Base-by-base conservation (phyloP, 2,329 filamentous ascomycete species). In the Pseudocercospora cruenta region DNA sequence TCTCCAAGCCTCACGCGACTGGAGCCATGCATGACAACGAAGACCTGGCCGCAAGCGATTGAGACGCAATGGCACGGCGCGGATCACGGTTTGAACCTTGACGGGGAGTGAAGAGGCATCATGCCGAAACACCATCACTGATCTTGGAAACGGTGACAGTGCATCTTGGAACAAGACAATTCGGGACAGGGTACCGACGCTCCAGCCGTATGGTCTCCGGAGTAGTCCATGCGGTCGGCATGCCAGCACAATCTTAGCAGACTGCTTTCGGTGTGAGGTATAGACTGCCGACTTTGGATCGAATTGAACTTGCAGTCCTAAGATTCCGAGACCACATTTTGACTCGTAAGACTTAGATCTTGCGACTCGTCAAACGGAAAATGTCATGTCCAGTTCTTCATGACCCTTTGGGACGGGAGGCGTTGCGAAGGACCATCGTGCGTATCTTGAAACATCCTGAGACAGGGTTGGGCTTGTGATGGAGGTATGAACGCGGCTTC, bases 31-130 rank as follows among this genome's bases (percentile, higher is more conserved):
- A 55, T 51, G 60, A 36, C 60, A 63, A 47, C 64, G 58, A 33
- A 58, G 33, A 63, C 60, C 64, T 60, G 47, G 55, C 6, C 51
- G 57, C 28, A 55, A 62, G 43, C 60, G 54, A 51, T 53, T 39
- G 45, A 65, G 57, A 49, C 21, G 36, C 63, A 55, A 33, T 36
- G 26, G 36, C 21, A 51, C 55, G 47, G 51, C 33, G 31, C 36
- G 43, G 57, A 57, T 60, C 39, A 51, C 60, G 60, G 47, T 43
- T 24, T 4, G 31, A 66, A 66, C 60, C 64, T 66, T 63, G 60
- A 63, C 64, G 64, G 57, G 64, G 59, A 61, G 60, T 47, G 55
- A 49, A 51, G 33, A 45, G 47, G 36, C 51, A 49, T 16, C 31
- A 43, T 60, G 64, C 64, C 64, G 60, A 47, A 60, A 47, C 60